Percentiles rank a stretch among this genome's conserved stretches.
Conservation (phyloP, 1,284 basidiomycete genomes). For the Macrocystidia cucumis region DNA sequence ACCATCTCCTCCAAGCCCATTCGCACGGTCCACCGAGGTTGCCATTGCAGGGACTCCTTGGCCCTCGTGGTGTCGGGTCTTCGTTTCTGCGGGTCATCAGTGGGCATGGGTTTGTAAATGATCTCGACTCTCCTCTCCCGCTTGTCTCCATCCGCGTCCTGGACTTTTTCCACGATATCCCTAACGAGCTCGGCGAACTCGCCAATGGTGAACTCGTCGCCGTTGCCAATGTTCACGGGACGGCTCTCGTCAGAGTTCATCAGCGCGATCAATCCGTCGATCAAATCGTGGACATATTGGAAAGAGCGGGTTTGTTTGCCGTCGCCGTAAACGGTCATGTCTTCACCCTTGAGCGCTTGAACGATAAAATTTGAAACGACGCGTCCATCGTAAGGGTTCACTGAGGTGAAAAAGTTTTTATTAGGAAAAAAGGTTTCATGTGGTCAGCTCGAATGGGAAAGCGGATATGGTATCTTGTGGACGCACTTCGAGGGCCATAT, state of each 20-base stretch:
- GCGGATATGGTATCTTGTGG: no score
- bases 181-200: slow-evolving; percentile 86
- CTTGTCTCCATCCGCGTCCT: slow-evolving; percentile 70
- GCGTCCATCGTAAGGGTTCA: slow-evolving; percentile 95
- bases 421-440: slow-evolving; percentile 5
- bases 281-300: slow-evolving; percentile 85
- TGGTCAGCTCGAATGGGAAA: background rate
- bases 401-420: slow-evolving; percentile 26
- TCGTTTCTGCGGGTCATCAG: slow-evolving; percentile 92
- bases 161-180: slow-evolving; percentile 85
- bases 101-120: slow-evolving; percentile 80
- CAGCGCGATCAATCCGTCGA: slow-evolving; percentile 80
- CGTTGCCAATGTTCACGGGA: slow-evolving; percentile 92
- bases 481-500: slow-evolving; percentile 43
- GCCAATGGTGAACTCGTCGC: slow-evolving; percentile 91
- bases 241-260: slow-evolving; percentile 91
- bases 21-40: slow-evolving; percentile 86
- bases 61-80: slow-evolving; percentile 90
- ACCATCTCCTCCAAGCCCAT: slow-evolving; percentile 96
- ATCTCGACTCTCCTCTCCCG: slow-evolving; percentile 58
- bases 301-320: slow-evolving; percentile 95
- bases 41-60: slow-evolving; percentile 81
- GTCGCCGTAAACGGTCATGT: slow-evolving; percentile 96
- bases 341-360: slow-evolving; percentile 90
- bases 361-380: slow-evolving; percentile 99